phyloP scores from a whole-genome alignment of 1,139 yeast genomes.

The Maudiozyma humilis region DNA sequence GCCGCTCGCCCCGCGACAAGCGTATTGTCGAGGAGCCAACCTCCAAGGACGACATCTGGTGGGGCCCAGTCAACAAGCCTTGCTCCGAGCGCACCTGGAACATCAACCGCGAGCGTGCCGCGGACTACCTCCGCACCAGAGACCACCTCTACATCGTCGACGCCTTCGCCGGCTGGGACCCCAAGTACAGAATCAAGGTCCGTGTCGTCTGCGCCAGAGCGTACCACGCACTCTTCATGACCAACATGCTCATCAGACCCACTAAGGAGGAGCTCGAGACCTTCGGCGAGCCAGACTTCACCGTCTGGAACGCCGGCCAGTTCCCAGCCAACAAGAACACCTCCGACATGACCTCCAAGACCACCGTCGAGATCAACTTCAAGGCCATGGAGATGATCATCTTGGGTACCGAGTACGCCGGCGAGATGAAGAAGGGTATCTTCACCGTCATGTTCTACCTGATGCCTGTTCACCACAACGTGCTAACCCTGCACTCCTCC shows the following conservation, averaged over 20 bases:
- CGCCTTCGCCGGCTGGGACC: slow-evolving; percentile 99
- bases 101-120: slow-evolving; percentile 92
- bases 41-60: slow-evolving; percentile 82
- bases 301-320: slow-evolving; percentile 97
- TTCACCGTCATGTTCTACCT: slow-evolving; percentile 98
- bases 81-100: slow-evolving; percentile 93
- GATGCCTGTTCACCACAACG: slow-evolving; percentile 91
- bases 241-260: slow-evolving; percentile 95
- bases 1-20: slow-evolving; percentile 97
- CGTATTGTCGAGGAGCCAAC: slow-evolving; percentile 93
- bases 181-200: slow-evolving; percentile 92
- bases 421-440: slow-evolving; percentile 99
- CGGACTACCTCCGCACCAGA: slow-evolving; percentile 93
- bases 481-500: slow-evolving; percentile 90
- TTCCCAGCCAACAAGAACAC: slow-evolving; percentile 98
- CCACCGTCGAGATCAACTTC: slow-evolving; percentile 94
- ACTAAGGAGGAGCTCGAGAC: slow-evolving; percentile 77
- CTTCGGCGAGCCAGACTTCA: slow-evolving; percentile 97
- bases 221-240: slow-evolving; percentile 96
- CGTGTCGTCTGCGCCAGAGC: slow-evolving; percentile 98
- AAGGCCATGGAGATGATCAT: slow-evolving; percentile 98
- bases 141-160: slow-evolving; percentile 91
- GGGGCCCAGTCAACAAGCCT: slow-evolving; percentile 98
- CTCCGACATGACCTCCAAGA: slow-evolving; percentile 93
- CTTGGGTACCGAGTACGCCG: slow-evolving; percentile 97